Base-by-base conservation (phyloP, 495 filamentous ascomycete species). In the Aspergillus ostianus region DNA sequence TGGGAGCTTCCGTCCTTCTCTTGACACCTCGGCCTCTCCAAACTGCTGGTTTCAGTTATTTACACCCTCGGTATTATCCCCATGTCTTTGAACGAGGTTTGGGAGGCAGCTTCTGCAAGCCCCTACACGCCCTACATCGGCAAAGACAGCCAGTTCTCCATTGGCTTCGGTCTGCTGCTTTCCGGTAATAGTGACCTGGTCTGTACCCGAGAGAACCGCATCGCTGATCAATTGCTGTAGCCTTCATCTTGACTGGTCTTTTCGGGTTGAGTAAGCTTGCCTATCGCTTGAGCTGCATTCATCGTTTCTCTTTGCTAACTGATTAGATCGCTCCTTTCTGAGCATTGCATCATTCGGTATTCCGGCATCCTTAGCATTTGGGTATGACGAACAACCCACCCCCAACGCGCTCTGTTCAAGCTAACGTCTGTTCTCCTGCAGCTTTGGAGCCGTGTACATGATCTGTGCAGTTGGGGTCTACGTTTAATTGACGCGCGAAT, bases 401-500 rank as follows among this genome's bases (percentile, higher is more conserved):
- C 27, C 13, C 36, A 48, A 41, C 27, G 13, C 47, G 19, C 13
- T 0, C 36, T 1, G 36, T 10, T 4, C 36, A 4, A 41, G 48
- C 64, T 68, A 62, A 57, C 59, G 15, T 46, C 47, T 10, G 17
- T 51, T 68, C 32, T 59, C 6, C 10, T 54, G 4, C 70, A 98
- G 94, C 47, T 92, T 97, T 72, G 94, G 95, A 62, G 90, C 93
- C 49, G 92, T 98, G 20, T 96, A 91, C 81, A 93, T 96, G 87
- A 97, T 98, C 71, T 98, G 94, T 75, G 94, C 92, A 21, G 94
- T 92, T 71, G 94, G 94, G 68, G 95, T 98, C 70, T 98, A 98
- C 87, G 94, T 98, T 75, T 98, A 86, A 80, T 70, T 61, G 53
- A 58, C 57, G 30, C 53, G 57, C 47, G 44, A 23, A 59, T 54